A percentile compares a stretch with the other conserved stretches of the same genome.
Evolutionary conservation across 2,329 filamentous ascomycete genomes (phyloP).

Genomic region (Paecilomyces niveus): DNA sequence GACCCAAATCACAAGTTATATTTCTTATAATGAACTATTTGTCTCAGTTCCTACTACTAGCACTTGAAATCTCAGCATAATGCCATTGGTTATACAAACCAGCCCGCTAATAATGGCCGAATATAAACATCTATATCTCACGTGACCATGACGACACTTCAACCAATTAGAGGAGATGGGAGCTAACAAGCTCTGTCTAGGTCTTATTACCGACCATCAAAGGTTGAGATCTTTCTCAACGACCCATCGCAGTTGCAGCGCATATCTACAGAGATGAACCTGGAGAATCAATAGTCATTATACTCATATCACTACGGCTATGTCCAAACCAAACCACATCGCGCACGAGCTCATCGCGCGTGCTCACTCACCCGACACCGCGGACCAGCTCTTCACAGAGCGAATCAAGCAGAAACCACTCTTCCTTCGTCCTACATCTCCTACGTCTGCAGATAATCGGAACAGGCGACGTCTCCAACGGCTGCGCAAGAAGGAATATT

Average conservation of each 20-base stretch:
- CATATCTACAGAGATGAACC: background rate
- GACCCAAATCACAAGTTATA: too few species aligned
- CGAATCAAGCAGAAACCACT: constrained; percentile 78
- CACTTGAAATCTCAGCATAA: background rate
- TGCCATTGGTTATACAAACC: background rate
- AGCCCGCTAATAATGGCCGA: too few species aligned
- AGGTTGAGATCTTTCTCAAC: background rate
- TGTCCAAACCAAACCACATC: constrained; percentile 30
- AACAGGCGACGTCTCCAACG: constrained; percentile 46
- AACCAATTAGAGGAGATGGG: background rate
- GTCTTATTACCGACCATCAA: background rate
- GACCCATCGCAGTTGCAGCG: background rate
- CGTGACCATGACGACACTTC: background rate
- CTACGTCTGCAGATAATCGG: constrained; percentile 49
- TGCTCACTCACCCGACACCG: constrained; percentile 69
- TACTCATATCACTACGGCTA: background rate
- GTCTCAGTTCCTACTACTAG: background rate
- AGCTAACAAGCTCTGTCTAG: background rate
- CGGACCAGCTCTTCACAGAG: constrained; percentile 66
- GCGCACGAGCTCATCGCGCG: constrained; percentile 63
- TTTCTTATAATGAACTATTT: background rate
- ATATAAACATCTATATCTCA: background rate
- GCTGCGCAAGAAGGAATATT: constrained; percentile 41
- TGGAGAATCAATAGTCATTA: background rate
- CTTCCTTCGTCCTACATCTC: constrained; percentile 68